Percentiles rank a stretch among this genome's conserved stretches.
Evolutionary conservation across 805 yeast species (phyloP).

Genomic region (Kazachstania martiniae): DNA sequence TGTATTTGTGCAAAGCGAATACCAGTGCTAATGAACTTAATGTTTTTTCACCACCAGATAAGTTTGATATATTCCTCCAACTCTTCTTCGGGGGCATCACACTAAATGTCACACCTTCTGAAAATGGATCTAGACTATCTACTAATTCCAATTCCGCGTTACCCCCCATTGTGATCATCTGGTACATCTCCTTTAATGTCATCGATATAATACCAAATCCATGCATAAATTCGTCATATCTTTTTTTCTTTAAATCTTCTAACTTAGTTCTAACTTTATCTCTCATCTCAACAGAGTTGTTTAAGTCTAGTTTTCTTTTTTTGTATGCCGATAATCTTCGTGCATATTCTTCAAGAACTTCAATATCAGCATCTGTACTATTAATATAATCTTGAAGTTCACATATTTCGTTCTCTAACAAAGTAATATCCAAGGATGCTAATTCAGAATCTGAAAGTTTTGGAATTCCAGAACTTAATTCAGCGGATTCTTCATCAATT

Average conservation of each 20-base stretch:
- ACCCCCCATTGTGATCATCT: slow-evolving; percentile 98
- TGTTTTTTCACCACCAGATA: slow-evolving; percentile 97
- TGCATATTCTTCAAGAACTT: slow-evolving; percentile 68
- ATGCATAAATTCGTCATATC: slow-evolving; percentile 84
- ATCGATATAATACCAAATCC: slow-evolving; percentile 82
- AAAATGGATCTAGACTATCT: slow-evolving; percentile 93
- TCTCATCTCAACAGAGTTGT: slow-evolving; percentile 53
- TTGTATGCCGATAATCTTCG: slow-evolving; percentile 52
- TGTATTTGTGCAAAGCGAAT: slow-evolving; percentile 89
- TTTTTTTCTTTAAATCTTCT: slow-evolving; percentile 59
- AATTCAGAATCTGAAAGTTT: slow-evolving; percentile 44
- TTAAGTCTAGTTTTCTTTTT: slow-evolving; percentile 53
- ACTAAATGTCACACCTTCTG: slow-evolving; percentile 91
- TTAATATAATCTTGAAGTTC: slow-evolving; percentile 45
- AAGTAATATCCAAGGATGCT: slow-evolving; percentile 35
- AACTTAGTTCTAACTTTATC: slow-evolving; percentile 50
- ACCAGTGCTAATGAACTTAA: slow-evolving; percentile 89
- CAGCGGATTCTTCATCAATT: slow-evolving; percentile 23
- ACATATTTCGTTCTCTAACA: slow-evolving; percentile 41
- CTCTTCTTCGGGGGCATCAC: slow-evolving; percentile 99
- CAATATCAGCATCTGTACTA: slow-evolving; percentile 55
- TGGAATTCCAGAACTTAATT: slow-evolving; percentile 25
- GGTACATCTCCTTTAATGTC: slow-evolving; percentile 92
- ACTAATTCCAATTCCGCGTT: slow-evolving; percentile 95
- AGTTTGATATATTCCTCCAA: slow-evolving; percentile 90